Evolutionary conservation across 2,329 filamentous ascomycete genomes (phyloP).

Genomic region (Fusarium hainanense): DNA sequence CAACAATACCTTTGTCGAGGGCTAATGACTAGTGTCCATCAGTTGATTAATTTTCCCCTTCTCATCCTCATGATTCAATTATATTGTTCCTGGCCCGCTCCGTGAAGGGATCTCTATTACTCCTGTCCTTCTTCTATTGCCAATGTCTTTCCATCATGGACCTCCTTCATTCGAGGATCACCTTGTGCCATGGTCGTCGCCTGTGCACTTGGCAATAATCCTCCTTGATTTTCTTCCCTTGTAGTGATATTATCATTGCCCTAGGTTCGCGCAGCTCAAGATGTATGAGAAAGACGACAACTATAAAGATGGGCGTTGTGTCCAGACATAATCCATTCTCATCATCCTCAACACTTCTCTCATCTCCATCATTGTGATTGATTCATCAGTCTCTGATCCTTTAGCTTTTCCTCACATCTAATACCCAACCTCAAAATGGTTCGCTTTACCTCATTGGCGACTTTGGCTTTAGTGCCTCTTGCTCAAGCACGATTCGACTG

Average conservation of each 20-base stretch:
- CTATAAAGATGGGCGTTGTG: conserved; percentile 34
- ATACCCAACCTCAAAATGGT: conserved; percentile 39
- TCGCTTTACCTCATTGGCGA: conserved; percentile 40
- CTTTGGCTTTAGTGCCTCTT: conserved; percentile 44
- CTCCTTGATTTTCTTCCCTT: conserved; percentile 10
- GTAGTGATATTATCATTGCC: background rate
- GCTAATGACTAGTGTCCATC: conserved; percentile 8
- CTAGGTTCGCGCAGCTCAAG: background rate
- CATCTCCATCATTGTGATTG: background rate
- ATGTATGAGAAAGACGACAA: background rate
- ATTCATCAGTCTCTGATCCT: background rate
- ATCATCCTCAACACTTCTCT: conserved; percentile 18
- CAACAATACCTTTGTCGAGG: conserved; percentile 1
- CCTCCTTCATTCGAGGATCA: background rate
- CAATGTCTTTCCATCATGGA: conserved; percentile 15
- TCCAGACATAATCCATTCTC: background rate
- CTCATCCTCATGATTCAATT: background rate
- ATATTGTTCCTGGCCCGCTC: conserved; percentile 7
- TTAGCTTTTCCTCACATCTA: background rate
- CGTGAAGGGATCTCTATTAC: conserved; percentile 10
- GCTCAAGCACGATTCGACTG: conserved; percentile 44
- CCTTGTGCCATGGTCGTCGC: conserved; percentile 1
- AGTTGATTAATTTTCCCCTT: background rate
- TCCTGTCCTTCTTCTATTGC: conserved; percentile 2
- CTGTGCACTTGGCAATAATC: conserved; percentile 14